phyloP scores from a whole-genome alignment of 495 filamentous ascomycete genomes.

The Pyrenula aspistea region DNA sequence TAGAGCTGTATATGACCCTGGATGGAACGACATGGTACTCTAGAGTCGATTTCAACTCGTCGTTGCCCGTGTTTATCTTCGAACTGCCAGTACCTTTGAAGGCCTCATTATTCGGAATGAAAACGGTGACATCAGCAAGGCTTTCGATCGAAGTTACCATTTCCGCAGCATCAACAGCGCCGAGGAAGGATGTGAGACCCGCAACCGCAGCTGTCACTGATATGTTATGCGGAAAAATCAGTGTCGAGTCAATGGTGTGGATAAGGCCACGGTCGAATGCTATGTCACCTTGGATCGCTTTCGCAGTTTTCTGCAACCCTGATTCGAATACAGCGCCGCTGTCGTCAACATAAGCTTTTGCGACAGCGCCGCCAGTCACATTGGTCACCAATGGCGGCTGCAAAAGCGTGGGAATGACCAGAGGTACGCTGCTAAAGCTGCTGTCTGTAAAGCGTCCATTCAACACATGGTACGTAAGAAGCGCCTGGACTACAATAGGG shows the following conservation, averaged over 20 bases:
- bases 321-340: slow-evolving; percentile 12
- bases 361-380: not conserved
- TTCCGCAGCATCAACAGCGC: slow-evolving; percentile 35
- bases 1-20: slow-evolving; percentile 36
- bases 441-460: not conserved
- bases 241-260: slow-evolving; percentile 45
- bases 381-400: not conserved
- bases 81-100: slow-evolving; percentile 47
- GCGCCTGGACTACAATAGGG: not conserved
- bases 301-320: slow-evolving; percentile 18
- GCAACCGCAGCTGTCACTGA: slow-evolving; percentile 29
- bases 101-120: slow-evolving; percentile 46
- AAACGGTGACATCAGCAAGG: slow-evolving; percentile 45
- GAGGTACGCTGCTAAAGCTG: not conserved
- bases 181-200: slow-evolving; percentile 43
- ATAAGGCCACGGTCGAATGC: slow-evolving; percentile 51
- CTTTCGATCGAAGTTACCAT: slow-evolving; percentile 28
- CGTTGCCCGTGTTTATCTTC: slow-evolving; percentile 26
- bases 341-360: not conserved
- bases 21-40: slow-evolving; percentile 31
- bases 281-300: slow-evolving; percentile 28
- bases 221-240: slow-evolving; percentile 38
- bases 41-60: slow-evolving; percentile 36
- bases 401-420: not conserved
- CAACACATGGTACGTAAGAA: not conserved